These are phyloP conservation scores for Dryadomyces sulphureus DNA, from an alignment of 2,329 filamentous ascomycete genomes.

Conservation along the genomic window DNA sequence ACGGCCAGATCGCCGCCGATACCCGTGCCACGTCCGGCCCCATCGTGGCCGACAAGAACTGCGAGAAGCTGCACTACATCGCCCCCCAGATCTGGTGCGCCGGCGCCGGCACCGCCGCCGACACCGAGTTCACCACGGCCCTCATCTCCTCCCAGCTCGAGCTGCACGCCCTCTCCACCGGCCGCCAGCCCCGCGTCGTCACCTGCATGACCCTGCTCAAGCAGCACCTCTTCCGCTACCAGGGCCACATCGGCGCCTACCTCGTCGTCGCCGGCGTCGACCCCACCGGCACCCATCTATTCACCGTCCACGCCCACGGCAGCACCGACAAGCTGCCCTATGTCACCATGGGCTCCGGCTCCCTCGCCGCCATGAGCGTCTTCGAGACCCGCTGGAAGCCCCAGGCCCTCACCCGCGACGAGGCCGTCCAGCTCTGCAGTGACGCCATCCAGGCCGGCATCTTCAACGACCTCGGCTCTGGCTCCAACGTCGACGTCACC, in stretches of 20 bases:
- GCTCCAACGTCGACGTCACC: constrained; percentile 93
- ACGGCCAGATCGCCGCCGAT: constrained; percentile 75
- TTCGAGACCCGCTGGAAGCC: constrained; percentile 95
- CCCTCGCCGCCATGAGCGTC: constrained; percentile 90
- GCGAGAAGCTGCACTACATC: constrained; percentile 99
- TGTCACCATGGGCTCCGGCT: constrained; percentile 97
- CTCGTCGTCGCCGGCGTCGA: constrained; percentile 94
- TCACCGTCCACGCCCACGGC: constrained; percentile 96
- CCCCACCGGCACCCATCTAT: constrained; percentile 86
- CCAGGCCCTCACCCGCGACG: constrained; percentile 52
- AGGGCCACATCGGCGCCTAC: constrained; percentile 95
- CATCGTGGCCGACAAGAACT: constrained; percentile 99
- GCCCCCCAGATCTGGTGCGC: constrained; percentile 98
- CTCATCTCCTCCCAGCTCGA: constrained; percentile 98
- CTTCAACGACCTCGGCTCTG: constrained; percentile 95
- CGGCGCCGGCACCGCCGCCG: constrained; percentile 90
- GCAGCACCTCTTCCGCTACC: constrained; percentile 97
- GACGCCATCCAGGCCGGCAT: constrained; percentile 93
- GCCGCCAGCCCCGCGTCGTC: constrained; percentile 90
- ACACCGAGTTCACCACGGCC: constrained; percentile 97
- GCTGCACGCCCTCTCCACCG: constrained; percentile 89
- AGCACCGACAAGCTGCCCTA: constrained; percentile 98
- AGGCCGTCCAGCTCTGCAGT: constrained; percentile 67
- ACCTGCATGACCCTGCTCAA: constrained; percentile 99
- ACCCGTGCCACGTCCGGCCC: constrained; percentile 93